Base-by-base conservation (phyloP, 192 early-diverging fungal species). In the Podila horticola region DNA sequence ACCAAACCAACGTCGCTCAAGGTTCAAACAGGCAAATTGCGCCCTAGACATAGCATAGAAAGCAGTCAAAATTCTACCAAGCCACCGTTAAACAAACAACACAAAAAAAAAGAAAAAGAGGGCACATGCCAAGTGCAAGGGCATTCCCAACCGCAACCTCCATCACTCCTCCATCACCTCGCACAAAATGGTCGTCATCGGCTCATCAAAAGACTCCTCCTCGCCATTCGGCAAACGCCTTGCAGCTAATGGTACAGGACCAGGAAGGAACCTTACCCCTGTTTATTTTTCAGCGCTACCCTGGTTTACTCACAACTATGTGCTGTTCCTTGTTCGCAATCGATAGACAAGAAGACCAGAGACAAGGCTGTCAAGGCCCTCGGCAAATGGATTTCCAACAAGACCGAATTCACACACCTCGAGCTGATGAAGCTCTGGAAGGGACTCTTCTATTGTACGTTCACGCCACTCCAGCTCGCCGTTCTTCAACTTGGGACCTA, bases 391-490 rank as follows among this genome's bases (percentile, higher is more conserved):
- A 69, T 95, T 28, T 74, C 82, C 11, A 76, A 58, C 26, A 86
- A 90, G 57, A 77, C 82, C 30, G 85, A 88, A 19, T 72, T 95
- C 20, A 60, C 79, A 26, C 75, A 93, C 12, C 81, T 86, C 52
- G 93, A 95, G 45, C 84, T 97, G 72, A 64, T 91, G 62, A 94
- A 94, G 75, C 89, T 96, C 13, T 97, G 96, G 95, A 96, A 96
- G 85, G 96, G 93, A 19, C 88, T 97, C 17, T 97, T 96, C 64
- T 97, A 96, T 79, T 94, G 96, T 93, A 87, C 81, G 90, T 79
- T 22, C 22, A 57, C 6, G 11, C 19, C 8, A 29, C 10, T 8
- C 13, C 2, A 51, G 30, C 28, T 49, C 48, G 26, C 19, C 13
- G 5, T 31, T 2, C 31, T 31, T 31, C 31, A 3, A 19, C 45